Evolutionary conservation across 78 protist species (phyloP), one percentile per base, ranked within the genome.

Genomic region (Cavenderia fasciculata): DNA sequence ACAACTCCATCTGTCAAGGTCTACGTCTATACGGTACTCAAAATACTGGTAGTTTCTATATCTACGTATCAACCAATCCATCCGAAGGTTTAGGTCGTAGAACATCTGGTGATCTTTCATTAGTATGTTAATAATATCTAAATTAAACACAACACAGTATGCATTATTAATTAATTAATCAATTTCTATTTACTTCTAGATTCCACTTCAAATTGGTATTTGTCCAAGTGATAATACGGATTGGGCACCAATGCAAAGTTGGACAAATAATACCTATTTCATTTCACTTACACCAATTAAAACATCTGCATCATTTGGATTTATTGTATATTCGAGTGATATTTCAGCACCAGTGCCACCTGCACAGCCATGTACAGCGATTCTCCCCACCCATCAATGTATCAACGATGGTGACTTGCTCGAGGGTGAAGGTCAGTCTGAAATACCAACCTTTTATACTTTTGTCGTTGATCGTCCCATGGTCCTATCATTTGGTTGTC

Each of bases 201-300:
- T n/a, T n/a, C n/a, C n/a, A n/a, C n/a, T 36, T 25, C 68, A 73
- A 54, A 18, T 43, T 16, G 19, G 40, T 14, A 54, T 82, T 14
- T 82, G 90, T 56, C 90, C 90, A 52, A 54, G 79, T n/a, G 90
- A 82, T 56, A 82, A 82, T 56, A 8, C 19, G 12, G 74, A 43
- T 2, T 66, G 31, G 34, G 46, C 21, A 12, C 14, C 27, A 29
- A 46, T 34, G 6, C 18, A 7, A 2, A 27, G 8, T 40, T 82
- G 78, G 77, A 82, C 56, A 11, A 40, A 18, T 18, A 34, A 51
- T 43, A 82, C 90, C n/a, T 82, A 82, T 68, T 82, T 82, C 34
- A 52, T 82, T 2, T 41, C 54, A 0, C 29, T 82, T 10, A 38
- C 56, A 0, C 71, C 90, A 38, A 29, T 41, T 10, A 33, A 71